Conservation (phyloP, 139 green algal genomes). For the Micractinium sp. region DNA sequence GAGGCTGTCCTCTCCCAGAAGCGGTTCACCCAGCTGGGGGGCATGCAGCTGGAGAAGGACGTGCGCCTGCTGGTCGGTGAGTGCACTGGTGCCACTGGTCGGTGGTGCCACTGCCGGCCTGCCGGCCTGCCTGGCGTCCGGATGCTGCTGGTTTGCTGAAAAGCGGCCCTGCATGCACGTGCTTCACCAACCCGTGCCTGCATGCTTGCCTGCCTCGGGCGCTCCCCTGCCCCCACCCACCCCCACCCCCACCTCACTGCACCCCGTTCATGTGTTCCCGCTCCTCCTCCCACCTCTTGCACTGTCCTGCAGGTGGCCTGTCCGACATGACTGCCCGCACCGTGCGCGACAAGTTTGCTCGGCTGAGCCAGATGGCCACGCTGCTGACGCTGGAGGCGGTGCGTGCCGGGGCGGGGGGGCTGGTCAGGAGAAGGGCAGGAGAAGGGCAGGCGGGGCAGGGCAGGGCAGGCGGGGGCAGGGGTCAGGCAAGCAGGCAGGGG, state of each 20-base stretch:
- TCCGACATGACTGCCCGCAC: slow-evolving; percentile 77
- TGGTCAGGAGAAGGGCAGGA: background rate
- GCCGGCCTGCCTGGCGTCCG: background rate
- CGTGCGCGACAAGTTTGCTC: slow-evolving; percentile 93
- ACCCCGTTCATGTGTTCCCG: no score
- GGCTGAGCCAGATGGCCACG: slow-evolving; percentile 86
- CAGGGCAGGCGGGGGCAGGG: no score
- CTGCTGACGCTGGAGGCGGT: slow-evolving; percentile 88
- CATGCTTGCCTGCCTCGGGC: background rate
- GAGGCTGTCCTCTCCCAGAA: slow-evolving; percentile 86
- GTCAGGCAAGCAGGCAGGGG: no score
- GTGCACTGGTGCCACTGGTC: background rate
- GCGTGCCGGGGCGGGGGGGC: background rate
- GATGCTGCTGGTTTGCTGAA: background rate
- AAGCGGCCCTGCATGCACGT: no score
- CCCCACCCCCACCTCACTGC: no score
- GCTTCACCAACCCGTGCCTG: no score
- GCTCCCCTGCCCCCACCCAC: background rate
- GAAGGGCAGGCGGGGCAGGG: no score
- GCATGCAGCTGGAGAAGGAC: slow-evolving; percentile 92
- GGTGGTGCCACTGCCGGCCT: no score
- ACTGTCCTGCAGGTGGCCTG: slow-evolving; percentile 46
- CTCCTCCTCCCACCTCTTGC: no score
- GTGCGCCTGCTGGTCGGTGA: slow-evolving; percentile 71
- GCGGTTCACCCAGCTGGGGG: slow-evolving; percentile 94